Evolutionary conservation across 768 basidiomycete genomes (phyloP), one percentile per base, ranked within the genome.

Genomic region (Holtermanniella nyarrowii): DNA sequence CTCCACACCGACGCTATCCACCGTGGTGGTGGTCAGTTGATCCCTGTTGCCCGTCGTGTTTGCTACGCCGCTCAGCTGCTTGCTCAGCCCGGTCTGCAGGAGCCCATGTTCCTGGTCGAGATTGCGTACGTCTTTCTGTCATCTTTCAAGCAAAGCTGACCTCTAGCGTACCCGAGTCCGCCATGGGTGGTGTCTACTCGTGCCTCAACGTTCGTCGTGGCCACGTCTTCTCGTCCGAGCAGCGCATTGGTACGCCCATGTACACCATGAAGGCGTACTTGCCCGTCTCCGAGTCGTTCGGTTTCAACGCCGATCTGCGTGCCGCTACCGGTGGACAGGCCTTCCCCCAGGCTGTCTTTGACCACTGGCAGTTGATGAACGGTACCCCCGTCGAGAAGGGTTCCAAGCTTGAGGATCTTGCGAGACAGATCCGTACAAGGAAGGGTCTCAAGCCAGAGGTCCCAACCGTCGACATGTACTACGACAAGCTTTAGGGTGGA

Each of bases 1-100:
- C 80, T 99, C 49, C 95, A 99, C 75, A 78, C 95, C 70, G 93
- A 99, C 79, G 91, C 93, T 58, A 97, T 99, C 72, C 95, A 99
- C 75, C 86, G 93, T 78, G 93, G 95, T 73, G 91, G 91, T 77
- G 93, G 93, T 74, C 74, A 99, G 74, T 80, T 97, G 67, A 96
- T 99, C 74, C 93, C 93, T 51, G 91, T 88, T 37, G 88, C 85
- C 75, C 85, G 95, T 75, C 87, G 95, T 71, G 93, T 84, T 60
- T 86, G 84, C 69, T 97, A 97, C 74, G 93, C 95, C 57, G 89
- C 93, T 48, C 86, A 88, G 73, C 72, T 97, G 61, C 82, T 99
- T 62, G 90, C 91, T 55, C 79, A 79, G 11, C 95, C 95, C 41
- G 79, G 80, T 75, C 80, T 99, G 55, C 93, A 96, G 72, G 95